Conservation (phyloP, 371 early-diverging fungal species). For the Zychaea mexicana region DNA sequence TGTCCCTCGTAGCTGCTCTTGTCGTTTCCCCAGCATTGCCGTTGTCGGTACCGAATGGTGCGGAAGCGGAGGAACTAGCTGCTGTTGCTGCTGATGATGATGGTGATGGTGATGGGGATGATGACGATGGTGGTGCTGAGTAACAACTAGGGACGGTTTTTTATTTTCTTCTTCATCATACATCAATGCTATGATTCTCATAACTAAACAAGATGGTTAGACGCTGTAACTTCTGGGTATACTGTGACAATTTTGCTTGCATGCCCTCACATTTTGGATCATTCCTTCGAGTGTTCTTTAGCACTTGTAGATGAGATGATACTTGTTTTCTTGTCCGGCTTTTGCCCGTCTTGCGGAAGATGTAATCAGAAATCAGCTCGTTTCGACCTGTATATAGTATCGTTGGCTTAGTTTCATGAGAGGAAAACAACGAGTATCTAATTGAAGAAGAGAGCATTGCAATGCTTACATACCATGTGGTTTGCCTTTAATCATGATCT, state of each 20-base stretch:
- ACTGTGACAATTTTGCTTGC: background rate
- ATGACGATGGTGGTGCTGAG: background rate
- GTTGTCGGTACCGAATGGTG: conserved; percentile 6
- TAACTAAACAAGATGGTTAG: conserved; percentile 29
- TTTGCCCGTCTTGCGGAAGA: conserved; percentile 65
- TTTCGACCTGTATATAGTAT: conserved; percentile 54
- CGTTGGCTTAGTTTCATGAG: background rate
- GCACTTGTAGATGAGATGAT: conserved; percentile 80
- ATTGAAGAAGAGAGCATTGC: too few relatives aligned
- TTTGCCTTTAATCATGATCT: conserved; percentile 62
- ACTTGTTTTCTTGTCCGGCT: conserved; percentile 78
- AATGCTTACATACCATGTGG: conserved; percentile 54
- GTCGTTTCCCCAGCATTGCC: too few relatives aligned
- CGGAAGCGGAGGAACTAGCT: too few relatives aligned
- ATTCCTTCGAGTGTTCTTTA: conserved; percentile 73
- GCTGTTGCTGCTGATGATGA: too few relatives aligned
- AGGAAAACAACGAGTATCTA: too few relatives aligned
- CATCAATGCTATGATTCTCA: conserved; percentile 42
- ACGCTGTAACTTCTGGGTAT: background rate
- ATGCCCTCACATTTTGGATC: conserved; percentile 56
- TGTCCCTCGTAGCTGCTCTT: background rate
- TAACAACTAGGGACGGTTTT: background rate
- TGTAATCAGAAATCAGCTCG: conserved; percentile 78
- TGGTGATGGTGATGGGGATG: too few relatives aligned
- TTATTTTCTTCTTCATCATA: conserved; percentile 37